Conservation (phyloP, 345 rosid genomes). For the Xanthoceras sorbifolium region DNA sequence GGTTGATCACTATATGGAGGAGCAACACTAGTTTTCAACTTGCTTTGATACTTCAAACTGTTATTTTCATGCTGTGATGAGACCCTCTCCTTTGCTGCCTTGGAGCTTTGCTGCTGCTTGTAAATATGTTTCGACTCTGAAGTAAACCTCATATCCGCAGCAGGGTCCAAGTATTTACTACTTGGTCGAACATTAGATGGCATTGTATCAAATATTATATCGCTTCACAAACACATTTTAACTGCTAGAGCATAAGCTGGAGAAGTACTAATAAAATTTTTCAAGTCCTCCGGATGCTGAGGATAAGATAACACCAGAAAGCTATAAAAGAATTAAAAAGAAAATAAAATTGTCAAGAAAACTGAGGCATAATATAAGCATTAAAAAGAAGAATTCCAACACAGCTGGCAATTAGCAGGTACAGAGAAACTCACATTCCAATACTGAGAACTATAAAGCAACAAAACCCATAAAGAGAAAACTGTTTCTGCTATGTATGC, state of each 20-base stretch:
- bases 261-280: not conserved
- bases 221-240: conserved; percentile 15
- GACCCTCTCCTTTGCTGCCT: conserved; percentile 40
- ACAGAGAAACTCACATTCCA: not conserved
- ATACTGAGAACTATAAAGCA: not conserved
- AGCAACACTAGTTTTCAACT: conserved; percentile 24
- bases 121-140: conserved; percentile 39
- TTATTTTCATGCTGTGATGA: conserved; percentile 25
- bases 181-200: conserved; percentile 31
- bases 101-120: conserved; percentile 34
- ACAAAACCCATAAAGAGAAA: not conserved
- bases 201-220: conserved; percentile 17
- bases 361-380: not conserved
- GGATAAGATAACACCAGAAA: not conserved
- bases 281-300: not conserved
- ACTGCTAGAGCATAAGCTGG: conserved; percentile 15
- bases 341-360: not conserved
- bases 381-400: not conserved
- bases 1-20: conserved; percentile 16
- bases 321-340: not conserved
- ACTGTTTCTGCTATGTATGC: not conserved
- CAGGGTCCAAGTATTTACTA: conserved; percentile 11
- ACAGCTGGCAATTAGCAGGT: not conserved
- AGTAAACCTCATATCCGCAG: conserved; percentile 37
- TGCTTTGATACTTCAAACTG: conserved; percentile 35